phyloP scores from a whole-genome alignment of 805 yeast species.

The Millerago galiae region DNA sequence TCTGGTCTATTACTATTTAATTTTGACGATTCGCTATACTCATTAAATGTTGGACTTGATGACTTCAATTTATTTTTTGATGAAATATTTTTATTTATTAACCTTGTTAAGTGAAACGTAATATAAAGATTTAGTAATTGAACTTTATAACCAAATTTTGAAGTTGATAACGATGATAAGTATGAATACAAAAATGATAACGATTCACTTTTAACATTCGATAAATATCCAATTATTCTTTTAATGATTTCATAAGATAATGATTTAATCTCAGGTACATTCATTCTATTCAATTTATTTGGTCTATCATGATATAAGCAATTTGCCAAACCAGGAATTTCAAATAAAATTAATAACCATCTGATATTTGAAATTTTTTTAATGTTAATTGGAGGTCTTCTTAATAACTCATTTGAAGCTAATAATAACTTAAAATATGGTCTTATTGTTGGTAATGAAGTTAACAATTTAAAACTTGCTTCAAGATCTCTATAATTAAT shows the following conservation, averaged over 20 bases:
- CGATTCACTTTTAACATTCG: conserved; percentile 38
- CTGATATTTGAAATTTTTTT: conserved; percentile 37
- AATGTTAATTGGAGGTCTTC: conserved; percentile 36
- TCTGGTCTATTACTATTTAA: not conserved
- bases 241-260: conserved; percentile 66
- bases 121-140: conserved; percentile 71
- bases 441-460: conserved; percentile 49
- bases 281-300: conserved; percentile 12
- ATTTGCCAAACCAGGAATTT: conserved; percentile 55
- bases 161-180: conserved; percentile 40
- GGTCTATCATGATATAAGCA: conserved; percentile 32
- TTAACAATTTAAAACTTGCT: conserved; percentile 38
- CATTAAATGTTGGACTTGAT: conserved; percentile 8
- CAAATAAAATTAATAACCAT: conserved; percentile 62
- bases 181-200: conserved; percentile 46
- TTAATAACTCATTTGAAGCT: conserved; percentile 46
- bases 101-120: conserved; percentile 64
- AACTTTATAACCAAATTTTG: conserved; percentile 45
- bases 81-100: conserved; percentile 27
- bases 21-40: conserved; percentile 9
- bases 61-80: not conserved
- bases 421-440: conserved; percentile 52
- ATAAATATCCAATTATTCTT: conserved; percentile 60
- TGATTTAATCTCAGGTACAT: conserved; percentile 46
- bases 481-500: conserved; percentile 43